Evolutionary conservation across 768 basidiomycete species (phyloP).

Genomic region (Tulasnella sp.): DNA sequence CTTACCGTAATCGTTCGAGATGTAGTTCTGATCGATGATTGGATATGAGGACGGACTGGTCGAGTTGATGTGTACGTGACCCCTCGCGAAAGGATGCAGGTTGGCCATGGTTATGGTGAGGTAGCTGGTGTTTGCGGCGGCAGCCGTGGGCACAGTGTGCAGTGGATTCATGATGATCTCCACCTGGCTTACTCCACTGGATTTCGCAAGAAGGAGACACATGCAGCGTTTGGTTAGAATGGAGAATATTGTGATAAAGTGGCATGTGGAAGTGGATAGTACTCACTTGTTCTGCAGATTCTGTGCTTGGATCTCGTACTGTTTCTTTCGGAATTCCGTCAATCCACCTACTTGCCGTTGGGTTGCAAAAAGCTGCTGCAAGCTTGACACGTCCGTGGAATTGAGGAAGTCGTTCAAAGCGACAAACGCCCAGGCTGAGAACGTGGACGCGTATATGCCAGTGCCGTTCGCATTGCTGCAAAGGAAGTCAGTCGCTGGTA

Average conservation of each 20-base stretch:
- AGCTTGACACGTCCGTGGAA: neutral
- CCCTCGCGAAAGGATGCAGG: slow-evolving; percentile 41
- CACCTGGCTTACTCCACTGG: neutral
- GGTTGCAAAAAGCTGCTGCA: no score
- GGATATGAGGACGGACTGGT: slow-evolving; percentile 30
- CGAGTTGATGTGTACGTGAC: slow-evolving; percentile 32
- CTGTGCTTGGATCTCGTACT: no score
- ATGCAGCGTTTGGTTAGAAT: no score
- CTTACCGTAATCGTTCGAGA: slow-evolving; percentile 34
- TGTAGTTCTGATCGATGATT: slow-evolving; percentile 35
- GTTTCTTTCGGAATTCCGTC: no score
- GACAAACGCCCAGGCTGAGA: slow-evolving; percentile 8
- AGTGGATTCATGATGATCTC: slow-evolving; percentile 9
- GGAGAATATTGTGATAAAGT: no score
- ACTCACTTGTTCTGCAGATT: no score
- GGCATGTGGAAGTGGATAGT: no score
- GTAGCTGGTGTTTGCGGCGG: slow-evolving; percentile 35
- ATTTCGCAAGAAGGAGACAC: no score
- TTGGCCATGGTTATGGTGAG: slow-evolving; percentile 29
- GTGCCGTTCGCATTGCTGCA: slow-evolving; percentile 6
- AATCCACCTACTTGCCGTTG: no score
- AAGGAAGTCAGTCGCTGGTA: neutral
- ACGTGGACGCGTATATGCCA: slow-evolving; percentile 3
- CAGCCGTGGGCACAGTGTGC: neutral
- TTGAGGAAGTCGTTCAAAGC: neutral